Base-by-base conservation (phyloP, 177 flowering plant genomes). In the Vitis hybrid region DNA sequence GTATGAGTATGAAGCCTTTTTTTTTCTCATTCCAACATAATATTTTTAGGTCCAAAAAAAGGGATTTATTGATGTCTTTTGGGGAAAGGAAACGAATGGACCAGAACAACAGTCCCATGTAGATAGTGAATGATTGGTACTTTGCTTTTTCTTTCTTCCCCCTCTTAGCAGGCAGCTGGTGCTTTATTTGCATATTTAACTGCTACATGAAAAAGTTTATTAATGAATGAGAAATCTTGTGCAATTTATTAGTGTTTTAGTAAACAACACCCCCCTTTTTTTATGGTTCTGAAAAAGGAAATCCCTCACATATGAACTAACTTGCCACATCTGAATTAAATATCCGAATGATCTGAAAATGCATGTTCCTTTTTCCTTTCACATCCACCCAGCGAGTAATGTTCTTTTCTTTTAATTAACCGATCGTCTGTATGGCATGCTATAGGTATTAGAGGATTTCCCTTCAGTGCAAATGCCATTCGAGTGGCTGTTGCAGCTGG, bases 391-490 rank as follows among this genome's bases (percentile, higher is more conserved):
- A 11, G 10, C 0, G 19, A 52, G 50, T 60, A 16, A 9, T 18
- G 20, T 19, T 22, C 53, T 53, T 7, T 51, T 15, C 16, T 50
- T 57, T 22, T 4, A 52, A 49, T 60, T 50, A 13, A 62, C 61
- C 6, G 9, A 1, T 49, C 31, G 5, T 26, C 10, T 67, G 3
- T 51, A 45, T 60, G 55, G 29, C 29, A 26, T 58, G 20, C 29
- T 72, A 7, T 75, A 94, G 98, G 94, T 92, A 52, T 71, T 94
- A 60, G 88, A 90, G 76, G 98, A 95, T 84, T 93, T 93, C 67
- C 99, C 97, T 1, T 95, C 98, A 48, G 98, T 89, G 64, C 89
- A 93, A 77, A 82, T 93, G 86, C 99, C 98, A 74, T 88, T 96
- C 72, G 94, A 93, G 75, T 92, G 98, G 99, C 79, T 96, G 71